These are phyloP conservation scores for Xylariaceae sp. DNA, from an alignment of 2,329 filamentous ascomycete species.

Conservation along the genomic window DNA sequence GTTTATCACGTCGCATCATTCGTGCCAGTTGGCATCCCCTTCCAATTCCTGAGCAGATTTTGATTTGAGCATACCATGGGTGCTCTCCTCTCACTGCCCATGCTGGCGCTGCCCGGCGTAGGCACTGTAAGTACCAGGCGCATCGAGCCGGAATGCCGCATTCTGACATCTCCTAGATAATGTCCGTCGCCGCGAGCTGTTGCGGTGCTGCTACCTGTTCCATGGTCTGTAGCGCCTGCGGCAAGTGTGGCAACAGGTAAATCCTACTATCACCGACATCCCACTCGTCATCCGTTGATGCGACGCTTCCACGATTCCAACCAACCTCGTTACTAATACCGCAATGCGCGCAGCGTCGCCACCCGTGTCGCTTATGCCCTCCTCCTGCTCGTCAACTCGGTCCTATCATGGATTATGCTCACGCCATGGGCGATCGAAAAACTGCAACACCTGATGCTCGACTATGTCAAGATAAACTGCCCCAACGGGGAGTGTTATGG, in stretches of 20 bases:
- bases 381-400: conserved; percentile 92
- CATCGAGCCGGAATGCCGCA: conserved; percentile 11
- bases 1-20: no score
- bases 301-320: background rate
- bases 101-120: conserved; percentile 81
- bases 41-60: background rate
- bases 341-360: conserved; percentile 60
- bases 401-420: conserved; percentile 97
- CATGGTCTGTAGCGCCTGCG: conserved; percentile 90
- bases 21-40: background rate
- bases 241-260: conserved; percentile 93
- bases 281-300: background rate
- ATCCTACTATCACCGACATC: conserved; percentile 10
- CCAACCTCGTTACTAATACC: conserved; percentile 11
- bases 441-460: conserved; percentile 81
- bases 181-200: conserved; percentile 80
- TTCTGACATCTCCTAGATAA: conserved; percentile 45
- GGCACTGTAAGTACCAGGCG: conserved; percentile 62
- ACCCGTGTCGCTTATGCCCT: conserved; percentile 96
- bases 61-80: conserved; percentile 58
- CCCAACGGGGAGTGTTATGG: conserved; percentile 87
- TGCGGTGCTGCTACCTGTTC: conserved; percentile 96
- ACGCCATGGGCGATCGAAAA: conserved; percentile 98
- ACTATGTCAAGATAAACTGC: conserved; percentile 94
- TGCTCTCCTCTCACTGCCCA: conserved; percentile 80